Percentiles rank a stretch among this genome's conserved stretches.
These are phyloP conservation scores for Ogataea henricii DNA, from an alignment of 805 yeast genomes.

Conservation along the genomic window DNA sequence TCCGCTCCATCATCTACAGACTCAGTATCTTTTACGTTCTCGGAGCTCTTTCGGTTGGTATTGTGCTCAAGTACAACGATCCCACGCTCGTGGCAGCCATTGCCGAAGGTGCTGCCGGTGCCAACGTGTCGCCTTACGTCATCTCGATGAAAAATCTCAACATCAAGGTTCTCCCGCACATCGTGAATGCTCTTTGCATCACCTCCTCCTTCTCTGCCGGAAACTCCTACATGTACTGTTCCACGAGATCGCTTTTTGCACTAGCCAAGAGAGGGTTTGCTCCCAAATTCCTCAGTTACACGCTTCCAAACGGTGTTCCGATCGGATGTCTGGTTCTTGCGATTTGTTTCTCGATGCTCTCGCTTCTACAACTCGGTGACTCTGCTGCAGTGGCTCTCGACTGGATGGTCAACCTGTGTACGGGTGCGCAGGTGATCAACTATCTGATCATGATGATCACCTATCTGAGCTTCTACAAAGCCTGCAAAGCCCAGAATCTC, in stretches of 20 bases:
- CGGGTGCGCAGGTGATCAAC: slow-evolving; percentile 33
- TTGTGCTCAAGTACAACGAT: slow-evolving; percentile 71
- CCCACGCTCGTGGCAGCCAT: slow-evolving; percentile 59
- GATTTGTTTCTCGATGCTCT: slow-evolving; percentile 27
- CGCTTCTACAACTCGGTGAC: slow-evolving; percentile 39
- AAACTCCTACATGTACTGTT: slow-evolving; percentile 74
- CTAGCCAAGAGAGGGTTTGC: slow-evolving; percentile 73
- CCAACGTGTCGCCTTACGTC: slow-evolving; percentile 79
- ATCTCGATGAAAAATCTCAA: slow-evolving; percentile 75
- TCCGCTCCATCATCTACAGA: slow-evolving; percentile 71
- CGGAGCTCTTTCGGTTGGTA: slow-evolving; percentile 78
- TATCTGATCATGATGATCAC: slow-evolving; percentile 43
- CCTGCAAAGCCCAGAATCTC: slow-evolving; percentile 56
- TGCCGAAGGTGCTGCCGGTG: slow-evolving; percentile 67
- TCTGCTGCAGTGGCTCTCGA: slow-evolving; percentile 32
- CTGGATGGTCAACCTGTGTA: slow-evolving; percentile 35
- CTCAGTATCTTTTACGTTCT: slow-evolving; percentile 67
- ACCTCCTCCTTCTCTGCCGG: slow-evolving; percentile 83
- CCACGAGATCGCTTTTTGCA: slow-evolving; percentile 67
- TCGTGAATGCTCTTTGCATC: slow-evolving; percentile 77
- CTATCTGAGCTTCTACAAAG: slow-evolving; percentile 64
- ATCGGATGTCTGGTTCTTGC: slow-evolving; percentile 41
- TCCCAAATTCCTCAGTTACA: slow-evolving; percentile 62
- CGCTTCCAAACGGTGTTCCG: slow-evolving; percentile 63
- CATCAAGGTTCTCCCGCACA: slow-evolving; percentile 67